A percentile compares a stretch with the other conserved stretches of the same genome.
Conservation (phyloP, 768 basidiomycete genomes). For the Amanita subjunquillea region DNA sequence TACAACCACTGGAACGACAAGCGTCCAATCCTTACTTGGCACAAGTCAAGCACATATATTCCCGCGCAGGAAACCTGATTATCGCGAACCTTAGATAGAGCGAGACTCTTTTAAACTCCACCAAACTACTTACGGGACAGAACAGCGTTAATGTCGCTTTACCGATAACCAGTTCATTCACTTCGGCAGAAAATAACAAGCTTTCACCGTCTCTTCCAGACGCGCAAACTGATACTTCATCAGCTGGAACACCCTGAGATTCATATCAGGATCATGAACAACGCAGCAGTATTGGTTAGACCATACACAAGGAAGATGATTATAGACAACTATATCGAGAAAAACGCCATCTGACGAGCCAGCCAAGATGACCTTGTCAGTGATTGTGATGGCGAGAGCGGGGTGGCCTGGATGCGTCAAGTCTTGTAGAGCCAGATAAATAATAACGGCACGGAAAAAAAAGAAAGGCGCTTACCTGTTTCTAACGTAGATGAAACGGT, state of each 20-base stretch:
- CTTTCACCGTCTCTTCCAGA: slow-evolving; percentile 53
- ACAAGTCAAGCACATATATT: slow-evolving; percentile 55
- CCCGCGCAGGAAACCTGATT: slow-evolving; percentile 62
- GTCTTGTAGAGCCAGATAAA: slow-evolving; percentile 25
- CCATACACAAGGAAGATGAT: slow-evolving; percentile 69
- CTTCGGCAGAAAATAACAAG: slow-evolving; percentile 40
- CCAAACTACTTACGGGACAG: slow-evolving; percentile 50
- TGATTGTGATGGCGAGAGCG: slow-evolving; percentile 42
- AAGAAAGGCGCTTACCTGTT: slow-evolving; percentile 29
- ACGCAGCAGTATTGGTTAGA: background rate
- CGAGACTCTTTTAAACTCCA: background rate
- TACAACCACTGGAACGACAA: slow-evolving; percentile 60
- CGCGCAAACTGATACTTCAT: slow-evolving; percentile 53
- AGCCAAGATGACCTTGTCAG: slow-evolving; percentile 35
- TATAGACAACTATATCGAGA: slow-evolving; percentile 50
- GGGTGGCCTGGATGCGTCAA: slow-evolving; percentile 62
- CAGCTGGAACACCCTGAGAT: slow-evolving; percentile 45
- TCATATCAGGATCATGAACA: background rate
- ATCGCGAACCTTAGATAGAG: background rate
- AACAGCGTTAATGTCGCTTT: slow-evolving; percentile 45
- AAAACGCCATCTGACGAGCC: slow-evolving; percentile 59
- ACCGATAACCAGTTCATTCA: slow-evolving; percentile 44
- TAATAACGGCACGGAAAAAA: background rate
- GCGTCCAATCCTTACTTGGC: slow-evolving; percentile 53
- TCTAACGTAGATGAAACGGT: slow-evolving; percentile 41